A percentile compares a stretch with the other conserved stretches of the same genome.
phyloP scores from a whole-genome alignment of 495 filamentous ascomycete genomes.

The Penicillium steckii region DNA sequence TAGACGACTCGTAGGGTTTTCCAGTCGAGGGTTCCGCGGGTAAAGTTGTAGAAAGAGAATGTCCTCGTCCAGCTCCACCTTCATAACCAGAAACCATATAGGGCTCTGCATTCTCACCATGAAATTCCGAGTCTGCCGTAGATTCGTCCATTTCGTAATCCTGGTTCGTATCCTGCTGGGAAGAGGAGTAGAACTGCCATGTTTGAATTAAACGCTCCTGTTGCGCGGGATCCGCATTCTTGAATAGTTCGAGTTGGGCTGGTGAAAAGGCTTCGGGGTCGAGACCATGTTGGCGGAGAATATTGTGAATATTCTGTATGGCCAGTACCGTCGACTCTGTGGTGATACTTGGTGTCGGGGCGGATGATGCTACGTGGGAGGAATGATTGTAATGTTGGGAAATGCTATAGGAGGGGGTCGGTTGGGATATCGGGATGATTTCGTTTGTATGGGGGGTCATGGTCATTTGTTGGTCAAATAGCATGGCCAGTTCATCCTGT shows the following conservation, averaged over 20 bases:
- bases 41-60: neutral
- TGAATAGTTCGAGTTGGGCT: conserved; percentile 61
- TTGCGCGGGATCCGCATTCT: conserved; percentile 56
- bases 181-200: conserved; percentile 58
- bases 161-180: conserved; percentile 32
- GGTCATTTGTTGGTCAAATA: conserved; percentile 64
- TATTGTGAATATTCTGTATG: conserved; percentile 10
- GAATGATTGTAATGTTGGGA: conserved; percentile 78
- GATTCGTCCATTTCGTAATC: conserved; percentile 52
- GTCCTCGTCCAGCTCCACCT: conserved; percentile 36
- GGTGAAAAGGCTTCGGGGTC: conserved; percentile 52
- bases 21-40: conserved; percentile 37
- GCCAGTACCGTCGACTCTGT: neutral
- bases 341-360: neutral
- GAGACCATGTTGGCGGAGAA: conserved; percentile 51
- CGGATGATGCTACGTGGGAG: conserved; percentile 42
- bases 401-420: conserved; percentile 58
- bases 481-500: conserved; percentile 65
- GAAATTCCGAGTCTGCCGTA: conserved; percentile 17
- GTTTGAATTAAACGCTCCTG: conserved; percentile 61
- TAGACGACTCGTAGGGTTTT: conserved; percentile 51
- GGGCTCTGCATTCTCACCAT: conserved; percentile 51
- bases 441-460: conserved; percentile 15
- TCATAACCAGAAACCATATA: conserved; percentile 73
- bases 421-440: neutral